These are phyloP conservation scores for Fusarium siculi DNA, from an alignment of 2,329 filamentous ascomycete genomes.

Conservation along the genomic window DNA sequence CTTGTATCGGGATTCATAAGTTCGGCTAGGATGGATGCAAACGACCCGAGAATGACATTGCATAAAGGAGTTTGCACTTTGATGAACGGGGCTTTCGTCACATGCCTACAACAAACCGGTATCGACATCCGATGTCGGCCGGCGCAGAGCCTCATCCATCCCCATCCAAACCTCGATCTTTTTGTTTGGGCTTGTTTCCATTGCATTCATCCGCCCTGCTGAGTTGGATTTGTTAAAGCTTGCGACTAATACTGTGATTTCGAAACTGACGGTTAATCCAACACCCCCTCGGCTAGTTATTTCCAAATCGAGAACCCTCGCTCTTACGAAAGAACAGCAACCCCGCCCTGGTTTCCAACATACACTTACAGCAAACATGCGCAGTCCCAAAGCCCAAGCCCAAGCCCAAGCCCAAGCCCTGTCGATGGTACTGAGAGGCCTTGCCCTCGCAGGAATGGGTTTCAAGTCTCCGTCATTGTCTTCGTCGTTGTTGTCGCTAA, in stretches of 20 bases:
- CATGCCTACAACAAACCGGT: not conserved
- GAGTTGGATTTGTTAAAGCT: not conserved
- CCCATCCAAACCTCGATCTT: not conserved
- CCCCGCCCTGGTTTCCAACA: not conserved
- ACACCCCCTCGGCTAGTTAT: not conserved
- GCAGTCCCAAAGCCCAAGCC: not conserved
- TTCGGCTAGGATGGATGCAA: not conserved
- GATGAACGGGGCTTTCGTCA: not conserved
- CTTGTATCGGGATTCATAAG: not conserved
- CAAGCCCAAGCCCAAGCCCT: not conserved
- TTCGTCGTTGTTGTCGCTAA: not conserved
- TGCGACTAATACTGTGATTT: not conserved
- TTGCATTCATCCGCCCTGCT: not conserved
- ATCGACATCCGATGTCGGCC: not conserved
- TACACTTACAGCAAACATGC: not conserved
- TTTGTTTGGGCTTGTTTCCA: not conserved
- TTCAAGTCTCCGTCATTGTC: not conserved
- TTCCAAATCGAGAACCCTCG: conserved; percentile 11
- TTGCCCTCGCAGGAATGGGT: not conserved
- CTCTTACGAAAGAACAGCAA: not conserved
- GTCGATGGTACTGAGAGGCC: not conserved
- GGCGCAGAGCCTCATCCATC: conserved; percentile 6
- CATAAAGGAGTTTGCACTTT: not conserved
- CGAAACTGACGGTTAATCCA: not conserved
- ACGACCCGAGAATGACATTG: not conserved